Conservation (phyloP, 257 asterid genomes). For the Linaria vulgaris region DNA sequence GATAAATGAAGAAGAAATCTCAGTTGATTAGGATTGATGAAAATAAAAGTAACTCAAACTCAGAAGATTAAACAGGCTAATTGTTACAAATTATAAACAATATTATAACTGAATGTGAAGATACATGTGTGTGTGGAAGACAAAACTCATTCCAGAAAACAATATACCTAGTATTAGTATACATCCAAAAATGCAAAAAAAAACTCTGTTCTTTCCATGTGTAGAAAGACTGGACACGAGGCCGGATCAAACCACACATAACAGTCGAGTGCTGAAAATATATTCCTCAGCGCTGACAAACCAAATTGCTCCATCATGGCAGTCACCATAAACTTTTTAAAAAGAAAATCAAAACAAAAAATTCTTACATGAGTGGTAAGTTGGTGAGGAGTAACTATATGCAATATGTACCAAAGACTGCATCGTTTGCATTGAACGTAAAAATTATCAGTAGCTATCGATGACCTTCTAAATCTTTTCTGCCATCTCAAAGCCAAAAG, state of each 20-base stretch:
- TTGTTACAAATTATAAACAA: no score
- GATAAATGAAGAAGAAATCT: no score
- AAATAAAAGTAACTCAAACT: no score
- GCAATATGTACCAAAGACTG: slow-evolving; percentile 14
- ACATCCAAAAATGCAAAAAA: not conserved
- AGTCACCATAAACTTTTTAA: not conserved
- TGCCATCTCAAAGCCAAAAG: slow-evolving; percentile 62
- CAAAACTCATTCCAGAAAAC: not conserved
- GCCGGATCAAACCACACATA: not conserved
- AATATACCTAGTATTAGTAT: not conserved
- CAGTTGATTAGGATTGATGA: no score
- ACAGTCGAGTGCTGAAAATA: slow-evolving; percentile 8
- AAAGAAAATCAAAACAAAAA: not conserved
- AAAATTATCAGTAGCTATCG: slow-evolving; percentile 4
- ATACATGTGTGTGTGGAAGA: not conserved
- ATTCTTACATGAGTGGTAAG: no score
- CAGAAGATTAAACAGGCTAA: not conserved
- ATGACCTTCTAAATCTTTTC: not conserved
- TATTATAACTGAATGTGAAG: not conserved
- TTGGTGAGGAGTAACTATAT: slow-evolving; percentile 1
- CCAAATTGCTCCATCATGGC: slow-evolving; percentile 9
- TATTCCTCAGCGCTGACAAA: slow-evolving; percentile 1
- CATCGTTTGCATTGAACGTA: not conserved
- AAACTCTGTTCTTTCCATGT: not conserved
- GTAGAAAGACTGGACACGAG: not conserved